Evolutionary conservation across 2,329 filamentous ascomycete species (phyloP), one percentile per base, ranked within the genome.

Genomic region (Ilyonectria sp.): DNA sequence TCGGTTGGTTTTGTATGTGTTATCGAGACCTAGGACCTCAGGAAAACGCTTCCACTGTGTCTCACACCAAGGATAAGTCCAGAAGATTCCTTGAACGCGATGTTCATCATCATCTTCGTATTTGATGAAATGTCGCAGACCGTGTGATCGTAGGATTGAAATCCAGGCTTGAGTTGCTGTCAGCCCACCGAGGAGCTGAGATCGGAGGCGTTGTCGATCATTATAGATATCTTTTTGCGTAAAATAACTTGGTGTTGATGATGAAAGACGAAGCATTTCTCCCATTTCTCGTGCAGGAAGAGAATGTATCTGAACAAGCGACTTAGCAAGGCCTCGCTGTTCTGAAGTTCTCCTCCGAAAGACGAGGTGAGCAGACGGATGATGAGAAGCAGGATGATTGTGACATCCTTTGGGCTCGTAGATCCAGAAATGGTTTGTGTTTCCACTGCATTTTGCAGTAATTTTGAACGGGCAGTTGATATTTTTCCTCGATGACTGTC

Each of bases 31-130:
- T 47, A 47, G 44, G 17, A 47, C 44, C 44, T 47, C 21, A 47
- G 44, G 44, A 47, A 47, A 47, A n/a, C 44, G 44, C 44, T 47
- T 47, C 44, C 44, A 47, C 21, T 47, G 44, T n/a, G 8, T 47
- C 21, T 47, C 7, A 26, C 44, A 47, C 44, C 21, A 47, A 19
- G 21, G 44, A 47, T 47, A 47, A 23, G 44, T 47, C 44, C 44
- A 47, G 17, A 47, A 23, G 17, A n/a, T 23, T 47, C n/a, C 21
- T 19, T 23, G 17, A n/a, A 47, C 8, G 44, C 21, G 7, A 23
- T 47, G 17, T 19, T 47, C 21, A 47, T 47, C 44, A 47, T 47
- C 21, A 47, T 47, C 21, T 19, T 47, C 4, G 8, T 47, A 47
- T 23, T 47, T n/a, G 7, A 47, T 47, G 6, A n/a, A n/a, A 47